A percentile compares a stretch with the other conserved stretches of the same genome.
These are phyloP conservation scores for Chaetomium strumarium DNA, from an alignment of 2,329 filamentous ascomycete genomes.

Conservation along the genomic window DNA sequence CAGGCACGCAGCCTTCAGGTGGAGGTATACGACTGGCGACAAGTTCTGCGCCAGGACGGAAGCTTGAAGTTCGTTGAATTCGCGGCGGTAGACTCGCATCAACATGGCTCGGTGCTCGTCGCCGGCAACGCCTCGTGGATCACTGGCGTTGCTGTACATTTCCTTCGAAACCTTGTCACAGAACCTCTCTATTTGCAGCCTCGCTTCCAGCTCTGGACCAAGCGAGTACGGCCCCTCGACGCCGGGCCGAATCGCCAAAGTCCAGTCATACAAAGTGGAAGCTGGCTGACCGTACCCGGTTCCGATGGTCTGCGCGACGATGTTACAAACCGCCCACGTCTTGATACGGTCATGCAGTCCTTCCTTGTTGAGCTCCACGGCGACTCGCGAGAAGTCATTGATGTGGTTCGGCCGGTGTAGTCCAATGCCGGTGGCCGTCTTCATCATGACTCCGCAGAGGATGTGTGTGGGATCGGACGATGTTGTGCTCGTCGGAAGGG, in stretches of 20 bases:
- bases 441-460: slow-evolving; percentile 78
- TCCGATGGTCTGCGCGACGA: slow-evolving; percentile 75
- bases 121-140: slow-evolving; percentile 62
- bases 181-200: slow-evolving; percentile 67
- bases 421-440: slow-evolving; percentile 76
- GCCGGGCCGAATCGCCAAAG: slow-evolving; percentile 54
- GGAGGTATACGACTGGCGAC: slow-evolving; percentile 55
- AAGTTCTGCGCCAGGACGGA: slow-evolving; percentile 54
- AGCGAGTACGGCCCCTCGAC: slow-evolving; percentile 55
- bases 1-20: slow-evolving; percentile 66
- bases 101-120: slow-evolving; percentile 62
- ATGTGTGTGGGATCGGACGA: slow-evolving; percentile 78
- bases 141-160: slow-evolving; percentile 72
- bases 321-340: slow-evolving; percentile 82
- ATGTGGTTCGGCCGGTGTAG: slow-evolving; percentile 75
- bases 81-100: slow-evolving; percentile 60
- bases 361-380: slow-evolving; percentile 68
- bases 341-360: slow-evolving; percentile 72
- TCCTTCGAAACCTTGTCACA: slow-evolving; percentile 73
- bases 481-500: slow-evolving; percentile 73
- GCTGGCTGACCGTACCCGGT: slow-evolving; percentile 79
- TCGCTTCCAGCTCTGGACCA: slow-evolving; percentile 57
- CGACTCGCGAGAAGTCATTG: slow-evolving; percentile 74
- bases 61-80: slow-evolving; percentile 57
- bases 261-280: slow-evolving; percentile 72